Conservation (phyloP, 495 filamentous ascomycete genomes). For the Annulohypoxylon maeteangense region DNA sequence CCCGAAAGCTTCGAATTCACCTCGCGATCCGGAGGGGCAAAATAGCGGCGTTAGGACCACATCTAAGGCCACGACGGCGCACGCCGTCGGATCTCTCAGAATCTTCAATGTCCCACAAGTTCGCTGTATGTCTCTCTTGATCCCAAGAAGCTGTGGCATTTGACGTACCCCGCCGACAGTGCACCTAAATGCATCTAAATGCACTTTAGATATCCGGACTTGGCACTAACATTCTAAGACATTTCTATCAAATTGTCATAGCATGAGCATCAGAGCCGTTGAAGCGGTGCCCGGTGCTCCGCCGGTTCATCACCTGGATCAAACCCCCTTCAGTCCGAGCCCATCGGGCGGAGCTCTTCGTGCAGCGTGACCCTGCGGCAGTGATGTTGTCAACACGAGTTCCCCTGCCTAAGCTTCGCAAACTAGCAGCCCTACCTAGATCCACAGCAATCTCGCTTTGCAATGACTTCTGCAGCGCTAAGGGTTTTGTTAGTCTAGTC, state of each 20-base stretch:
- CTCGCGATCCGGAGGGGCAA: conserved; percentile 9
- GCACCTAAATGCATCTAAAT: not conserved
- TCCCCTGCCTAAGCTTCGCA: conserved; percentile 7
- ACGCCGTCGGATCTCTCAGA: conserved; percentile 6
- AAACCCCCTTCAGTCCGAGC: conserved; percentile 10
- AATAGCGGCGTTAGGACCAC: conserved; percentile 17
- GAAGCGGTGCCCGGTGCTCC: not conserved
- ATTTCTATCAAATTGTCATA: not conserved
- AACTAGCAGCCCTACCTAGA: conserved; percentile 23
- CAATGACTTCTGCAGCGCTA: conserved; percentile 27
- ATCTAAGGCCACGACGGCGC: not conserved
- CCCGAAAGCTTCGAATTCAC: not conserved
- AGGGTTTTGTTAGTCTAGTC: conserved; percentile 9
- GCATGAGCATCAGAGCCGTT: not conserved
- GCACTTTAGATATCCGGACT: not conserved
- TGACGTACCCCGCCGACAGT: conserved; percentile 12
- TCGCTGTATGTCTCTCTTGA: conserved; percentile 4
- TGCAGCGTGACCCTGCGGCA: conserved; percentile 8
- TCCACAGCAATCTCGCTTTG: conserved; percentile 39
- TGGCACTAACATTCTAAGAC: conserved; percentile 17
- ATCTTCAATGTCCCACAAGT: conserved; percentile 15
- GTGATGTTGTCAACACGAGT: conserved; percentile 27
- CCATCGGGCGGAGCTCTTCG: not conserved
- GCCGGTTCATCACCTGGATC: conserved; percentile 13
- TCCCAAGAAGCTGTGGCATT: conserved; percentile 4